A percentile compares a stretch with the other conserved stretches of the same genome.
Conservation (phyloP, 2,329 filamentous ascomycete species). For the Myotisia sp. region DNA sequence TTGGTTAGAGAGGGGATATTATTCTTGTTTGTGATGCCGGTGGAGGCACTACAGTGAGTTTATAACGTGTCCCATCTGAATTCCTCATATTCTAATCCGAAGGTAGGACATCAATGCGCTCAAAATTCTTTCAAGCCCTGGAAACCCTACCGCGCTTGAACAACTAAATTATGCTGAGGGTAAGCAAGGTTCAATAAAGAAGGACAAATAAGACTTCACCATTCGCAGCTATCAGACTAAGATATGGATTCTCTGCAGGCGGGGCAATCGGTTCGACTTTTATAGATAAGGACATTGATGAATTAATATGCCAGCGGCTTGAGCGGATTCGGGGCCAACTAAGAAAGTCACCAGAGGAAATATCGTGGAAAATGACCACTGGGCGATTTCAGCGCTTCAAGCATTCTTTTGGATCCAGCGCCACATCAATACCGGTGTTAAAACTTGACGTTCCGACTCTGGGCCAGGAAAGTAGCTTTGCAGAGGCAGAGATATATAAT, state of each 20-base stretch:
- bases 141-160: slow-evolving; percentile 16
- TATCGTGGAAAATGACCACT: slow-evolving; percentile 6
- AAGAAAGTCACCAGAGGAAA: slow-evolving; percentile 3
- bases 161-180: slow-evolving; percentile 14
- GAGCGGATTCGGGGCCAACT: slow-evolving; percentile 14
- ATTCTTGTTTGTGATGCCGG: slow-evolving; percentile 9
- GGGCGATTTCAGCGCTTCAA: slow-evolving; percentile 7
- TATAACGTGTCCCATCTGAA: no score
- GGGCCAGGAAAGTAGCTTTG: not conserved
- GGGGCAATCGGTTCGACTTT: slow-evolving; percentile 25
- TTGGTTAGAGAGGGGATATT: slow-evolving; percentile 7
- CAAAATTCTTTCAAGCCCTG: slow-evolving; percentile 16
- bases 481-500: slow-evolving; percentile 8
- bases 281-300: slow-evolving; percentile 21
- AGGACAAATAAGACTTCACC: no score
- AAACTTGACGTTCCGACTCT: slow-evolving; percentile 6
- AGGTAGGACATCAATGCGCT: slow-evolving; percentile 8
- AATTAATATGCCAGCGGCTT: slow-evolving; percentile 15
- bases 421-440: slow-evolving; percentile 4
- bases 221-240: no score
- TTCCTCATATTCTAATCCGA: no score
- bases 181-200: not conserved
- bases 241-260: no score
- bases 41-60: slow-evolving; percentile 7
- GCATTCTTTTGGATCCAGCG: slow-evolving; percentile 4